phyloP scores from a whole-genome alignment of 2,329 filamentous ascomycete genomes.

The Albifimbria verrucaria region DNA sequence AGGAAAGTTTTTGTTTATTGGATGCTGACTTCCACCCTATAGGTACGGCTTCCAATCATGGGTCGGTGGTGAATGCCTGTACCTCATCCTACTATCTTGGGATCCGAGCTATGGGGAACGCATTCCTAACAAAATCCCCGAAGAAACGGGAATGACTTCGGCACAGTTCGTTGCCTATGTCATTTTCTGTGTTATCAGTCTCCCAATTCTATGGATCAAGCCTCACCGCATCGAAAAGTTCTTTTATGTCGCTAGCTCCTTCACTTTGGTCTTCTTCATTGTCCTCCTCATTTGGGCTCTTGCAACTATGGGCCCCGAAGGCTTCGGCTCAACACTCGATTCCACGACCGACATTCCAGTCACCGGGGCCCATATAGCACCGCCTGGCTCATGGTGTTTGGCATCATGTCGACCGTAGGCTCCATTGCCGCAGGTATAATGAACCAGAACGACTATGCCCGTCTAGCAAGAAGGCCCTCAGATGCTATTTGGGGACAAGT shows the following conservation, averaged over 20 bases:
- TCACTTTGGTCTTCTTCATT: constrained; percentile 38
- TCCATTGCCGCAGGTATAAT: constrained; percentile 35
- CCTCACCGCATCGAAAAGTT: constrained; percentile 40
- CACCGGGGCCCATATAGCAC: constrained; percentile 26
- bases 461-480: constrained; percentile 25
- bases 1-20: too few species aligned
- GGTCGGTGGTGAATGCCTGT: constrained; percentile 43
- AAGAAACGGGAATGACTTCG: constrained; percentile 38
- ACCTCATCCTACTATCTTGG: constrained; percentile 42
- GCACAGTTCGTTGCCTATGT: constrained; percentile 41
- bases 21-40: background rate
- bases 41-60: constrained; percentile 44
- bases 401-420: constrained; percentile 32
- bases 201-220: constrained; percentile 41
- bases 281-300: constrained; percentile 41
- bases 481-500: constrained; percentile 33
- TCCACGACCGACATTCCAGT: constrained; percentile 15
- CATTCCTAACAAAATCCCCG: constrained; percentile 38
- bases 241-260: constrained; percentile 36
- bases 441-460: constrained; percentile 36
- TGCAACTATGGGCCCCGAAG: constrained; percentile 36
- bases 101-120: constrained; percentile 39
- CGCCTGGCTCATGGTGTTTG: constrained; percentile 34
- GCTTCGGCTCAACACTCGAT: constrained; percentile 33
- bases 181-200: constrained; percentile 39